Base-by-base conservation (phyloP, 2,329 filamentous ascomycete species). In the Aspergillus calidoustus region DNA sequence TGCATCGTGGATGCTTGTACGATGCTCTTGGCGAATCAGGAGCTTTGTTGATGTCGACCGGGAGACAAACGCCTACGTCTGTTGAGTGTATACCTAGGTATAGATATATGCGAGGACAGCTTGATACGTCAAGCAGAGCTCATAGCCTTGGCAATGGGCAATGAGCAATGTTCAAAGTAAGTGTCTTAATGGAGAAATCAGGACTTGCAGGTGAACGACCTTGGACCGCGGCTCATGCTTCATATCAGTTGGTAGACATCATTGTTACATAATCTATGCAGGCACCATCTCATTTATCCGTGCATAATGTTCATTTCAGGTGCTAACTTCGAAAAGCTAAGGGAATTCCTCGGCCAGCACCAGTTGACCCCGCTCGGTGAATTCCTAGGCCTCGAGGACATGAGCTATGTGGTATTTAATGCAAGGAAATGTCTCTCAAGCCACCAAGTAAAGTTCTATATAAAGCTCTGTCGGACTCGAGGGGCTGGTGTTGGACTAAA, bases 1-100 rank as follows among this genome's bases (percentile, higher is more conserved):
- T 79, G 68, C 80, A 82, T 83, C 34, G 34, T 13, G 34, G 11
- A 38, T 38, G 34, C 9, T 38, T 38, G 34, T 9, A 38, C 34
- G 34, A 13, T 9, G 34, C 15, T 38, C 15, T 15, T 38, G 34
- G 34, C 34, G 34, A 38, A 38, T 38, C 11, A 15, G 11, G 34
- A 38, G 34, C 34, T 38, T 38, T 38, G 38, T 44, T 34, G 51
- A 54, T 15, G 43, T n/a, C 19, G 53, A 15, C 47, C 25, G 58
- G 43, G 43, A 28, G 47, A 13, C 22, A 7, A 43, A 51, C 22
- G 19, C 28, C 13, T 13, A n/a, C n/a, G 4, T 11, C 9, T 22
- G 13, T 50, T 34, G 48, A 31, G 48, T 25, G 34, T 22, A 15
- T 41, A 53, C 25, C 25, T 28, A 28, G 25, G 25, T 57, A 50